Percentiles rank a stretch among this genome's conserved stretches.
Conservation (phyloP, 2,329 filamentous ascomycete genomes). For the Amphichorda felina region DNA sequence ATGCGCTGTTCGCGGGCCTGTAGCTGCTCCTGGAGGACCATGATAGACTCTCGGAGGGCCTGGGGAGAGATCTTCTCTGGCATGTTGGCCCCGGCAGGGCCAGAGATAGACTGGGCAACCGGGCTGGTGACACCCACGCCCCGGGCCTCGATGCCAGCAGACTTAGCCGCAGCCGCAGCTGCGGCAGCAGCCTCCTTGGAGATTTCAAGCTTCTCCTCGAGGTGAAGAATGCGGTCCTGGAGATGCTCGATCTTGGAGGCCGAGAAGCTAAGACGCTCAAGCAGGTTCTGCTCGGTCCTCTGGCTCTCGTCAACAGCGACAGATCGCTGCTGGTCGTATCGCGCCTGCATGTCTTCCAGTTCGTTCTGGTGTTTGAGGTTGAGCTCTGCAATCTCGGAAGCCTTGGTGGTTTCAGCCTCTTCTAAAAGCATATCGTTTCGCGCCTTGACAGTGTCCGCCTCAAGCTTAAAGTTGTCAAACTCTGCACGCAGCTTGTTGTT, state of each 20-base stretch:
- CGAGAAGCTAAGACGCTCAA: slow-evolving; percentile 70
- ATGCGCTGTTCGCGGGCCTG: slow-evolving; percentile 87
- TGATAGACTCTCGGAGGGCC: slow-evolving; percentile 87
- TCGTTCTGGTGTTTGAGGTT: slow-evolving; percentile 52
- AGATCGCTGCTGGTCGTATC: slow-evolving; percentile 62
- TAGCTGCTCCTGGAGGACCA: slow-evolving; percentile 91
- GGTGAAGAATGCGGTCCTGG: slow-evolving; percentile 70
- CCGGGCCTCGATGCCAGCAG: slow-evolving; percentile 30
- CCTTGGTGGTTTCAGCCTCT: slow-evolving; percentile 61
- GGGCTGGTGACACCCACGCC: slow-evolving; percentile 8
- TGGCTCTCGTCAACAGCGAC: slow-evolving; percentile 73
- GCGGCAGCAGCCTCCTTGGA: slow-evolving; percentile 78
- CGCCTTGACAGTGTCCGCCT: slow-evolving; percentile 69
- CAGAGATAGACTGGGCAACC: slow-evolving; percentile 9
- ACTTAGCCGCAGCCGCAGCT: slow-evolving; percentile 64
- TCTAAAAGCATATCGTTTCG: slow-evolving; percentile 77
- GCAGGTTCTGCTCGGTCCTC: slow-evolving; percentile 65
- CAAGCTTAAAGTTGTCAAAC: slow-evolving; percentile 65
- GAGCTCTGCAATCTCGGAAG: slow-evolving; percentile 38
- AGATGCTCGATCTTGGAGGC: slow-evolving; percentile 77
- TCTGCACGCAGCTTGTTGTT: slow-evolving; percentile 60
- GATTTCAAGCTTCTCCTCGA: slow-evolving; percentile 86
- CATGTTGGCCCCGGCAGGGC: slow-evolving; percentile 28
- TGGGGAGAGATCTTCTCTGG: slow-evolving; percentile 89
- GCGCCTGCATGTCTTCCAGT: slow-evolving; percentile 62